phyloP scores from a whole-genome alignment of 2,329 filamentous ascomycete genomes.

The Trichoderma simmonsii region DNA sequence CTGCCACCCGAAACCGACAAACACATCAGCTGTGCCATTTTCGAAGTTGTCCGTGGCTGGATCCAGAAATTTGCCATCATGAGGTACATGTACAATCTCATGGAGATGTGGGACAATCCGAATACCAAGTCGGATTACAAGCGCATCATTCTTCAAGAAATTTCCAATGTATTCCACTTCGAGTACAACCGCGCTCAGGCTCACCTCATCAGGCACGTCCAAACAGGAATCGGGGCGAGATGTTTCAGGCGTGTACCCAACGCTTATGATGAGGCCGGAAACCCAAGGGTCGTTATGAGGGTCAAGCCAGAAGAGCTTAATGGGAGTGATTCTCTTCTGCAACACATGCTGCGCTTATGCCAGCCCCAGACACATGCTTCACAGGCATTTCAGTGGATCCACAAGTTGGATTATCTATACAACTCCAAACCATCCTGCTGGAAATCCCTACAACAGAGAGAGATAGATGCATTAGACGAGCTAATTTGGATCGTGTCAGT shows the following conservation, averaged over 20 bases:
- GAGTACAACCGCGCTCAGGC: conserved; percentile 40
- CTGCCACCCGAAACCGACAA: conserved; percentile 40
- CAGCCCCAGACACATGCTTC: background rate
- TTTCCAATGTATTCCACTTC: conserved; percentile 43
- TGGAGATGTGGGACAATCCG: conserved; percentile 32
- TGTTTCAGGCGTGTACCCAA: conserved; percentile 42
- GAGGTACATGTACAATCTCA: conserved; percentile 38
- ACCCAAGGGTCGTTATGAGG: conserved; percentile 39
- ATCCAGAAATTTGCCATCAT: conserved; percentile 39
- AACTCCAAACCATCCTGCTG: background rate
- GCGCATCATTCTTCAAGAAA: conserved; percentile 42
- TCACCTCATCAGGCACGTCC: conserved; percentile 40
- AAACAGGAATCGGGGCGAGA: conserved; percentile 34
- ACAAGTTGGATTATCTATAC: background rate
- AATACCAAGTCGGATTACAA: conserved; percentile 25
- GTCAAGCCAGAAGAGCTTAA: conserved; percentile 39
- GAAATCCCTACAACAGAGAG: background rate
- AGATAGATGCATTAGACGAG: background rate
- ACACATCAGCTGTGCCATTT: conserved; percentile 40
- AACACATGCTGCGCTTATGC: conserved; percentile 37
- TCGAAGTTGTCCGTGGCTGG: conserved; percentile 33
- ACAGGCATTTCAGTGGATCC: background rate
- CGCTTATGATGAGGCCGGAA: conserved; percentile 34
- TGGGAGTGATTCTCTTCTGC: conserved; percentile 32
- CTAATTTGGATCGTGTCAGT: rapidly evolving